These are phyloP conservation scores for Colletotrichum sublineola DNA, from an alignment of 2,329 filamentous ascomycete species.

Conservation along the genomic window DNA sequence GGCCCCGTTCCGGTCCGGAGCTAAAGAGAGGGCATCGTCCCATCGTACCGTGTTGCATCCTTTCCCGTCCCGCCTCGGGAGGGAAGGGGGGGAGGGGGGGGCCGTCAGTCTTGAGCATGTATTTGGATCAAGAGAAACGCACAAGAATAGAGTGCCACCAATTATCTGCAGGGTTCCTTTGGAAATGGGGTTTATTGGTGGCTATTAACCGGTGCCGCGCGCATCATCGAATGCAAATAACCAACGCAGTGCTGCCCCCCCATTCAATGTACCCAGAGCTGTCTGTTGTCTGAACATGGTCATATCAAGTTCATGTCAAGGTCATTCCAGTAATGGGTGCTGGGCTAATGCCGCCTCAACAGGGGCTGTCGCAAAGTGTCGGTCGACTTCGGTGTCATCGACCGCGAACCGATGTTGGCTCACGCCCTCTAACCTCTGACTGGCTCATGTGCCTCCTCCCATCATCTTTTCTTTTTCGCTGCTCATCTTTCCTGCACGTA, in stretches of 20 bases:
- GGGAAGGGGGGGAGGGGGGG: not conserved
- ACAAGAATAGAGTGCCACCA: not conserved
- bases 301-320: conserved; percentile 18
- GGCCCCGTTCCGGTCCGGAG: not conserved
- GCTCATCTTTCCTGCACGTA: conserved; percentile 37
- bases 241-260: not conserved
- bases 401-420: conserved; percentile 11
- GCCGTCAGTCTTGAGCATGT: not conserved
- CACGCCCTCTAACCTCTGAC: conserved; percentile 2
- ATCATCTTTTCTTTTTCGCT: conserved; percentile 31
- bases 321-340: not conserved
- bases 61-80: not conserved
- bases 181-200: not conserved
- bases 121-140: conserved; percentile 9
- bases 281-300: conserved; percentile 11
- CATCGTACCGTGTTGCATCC: not conserved
- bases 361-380: conserved; percentile 21
- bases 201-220: not conserved
- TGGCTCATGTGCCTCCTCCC: conserved; percentile 2
- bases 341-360: conserved; percentile 13
- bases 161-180: conserved; percentile 10
- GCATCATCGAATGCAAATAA: not conserved
- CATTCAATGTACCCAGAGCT: not conserved
- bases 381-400: conserved; percentile 38
- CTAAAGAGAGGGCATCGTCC: not conserved